Percentiles rank a stretch among this genome's conserved stretches.
These are phyloP conservation scores for Dissophora globulifera DNA, from an alignment of 192 early-diverging fungal genomes.

Conservation along the genomic window DNA sequence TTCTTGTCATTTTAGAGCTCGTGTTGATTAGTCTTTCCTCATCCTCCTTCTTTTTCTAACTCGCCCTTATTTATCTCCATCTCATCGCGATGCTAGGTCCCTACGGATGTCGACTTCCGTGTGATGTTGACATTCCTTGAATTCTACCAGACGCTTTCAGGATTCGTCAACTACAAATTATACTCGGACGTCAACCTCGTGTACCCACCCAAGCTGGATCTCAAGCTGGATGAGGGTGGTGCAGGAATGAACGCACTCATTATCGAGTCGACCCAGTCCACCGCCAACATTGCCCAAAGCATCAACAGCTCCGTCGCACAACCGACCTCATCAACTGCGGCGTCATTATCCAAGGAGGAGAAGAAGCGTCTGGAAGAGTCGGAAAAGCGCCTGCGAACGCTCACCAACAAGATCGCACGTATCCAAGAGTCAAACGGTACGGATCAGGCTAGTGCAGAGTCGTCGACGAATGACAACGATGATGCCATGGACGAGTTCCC, in stretches of 20 bases:
- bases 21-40: not conserved
- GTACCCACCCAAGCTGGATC: slow-evolving; percentile 91
- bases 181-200: slow-evolving; percentile 87
- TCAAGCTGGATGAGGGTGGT: slow-evolving; percentile 66
- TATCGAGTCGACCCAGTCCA: slow-evolving; percentile 65
- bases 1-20: not conserved
- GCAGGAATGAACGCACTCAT: slow-evolving; percentile 75
- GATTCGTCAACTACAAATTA: slow-evolving; percentile 96
- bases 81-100: slow-evolving; percentile 72
- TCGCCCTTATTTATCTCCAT: too few species aligned
- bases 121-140: slow-evolving; percentile 98
- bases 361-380: slow-evolving; percentile 60
- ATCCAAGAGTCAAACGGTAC: slow-evolving; percentile 45
- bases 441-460: not conserved
- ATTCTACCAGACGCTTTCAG: slow-evolving; percentile 91
- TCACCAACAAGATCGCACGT: slow-evolving; percentile 55
- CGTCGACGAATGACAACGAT: slow-evolving; percentile 21
- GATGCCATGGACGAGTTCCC: slow-evolving; percentile 66
- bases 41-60: not conserved
- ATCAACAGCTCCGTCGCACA: slow-evolving; percentile 1
- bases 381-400: slow-evolving; percentile 58
- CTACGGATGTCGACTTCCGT: slow-evolving; percentile 94
- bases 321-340: slow-evolving; percentile 19
- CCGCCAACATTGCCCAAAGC: slow-evolving; percentile 51
- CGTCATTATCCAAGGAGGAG: slow-evolving; percentile 49